Evolutionary conservation across 805 yeast genomes (phyloP), one percentile per base, ranked within the genome.

Genomic region (Saturnispora gosingensis): DNA sequence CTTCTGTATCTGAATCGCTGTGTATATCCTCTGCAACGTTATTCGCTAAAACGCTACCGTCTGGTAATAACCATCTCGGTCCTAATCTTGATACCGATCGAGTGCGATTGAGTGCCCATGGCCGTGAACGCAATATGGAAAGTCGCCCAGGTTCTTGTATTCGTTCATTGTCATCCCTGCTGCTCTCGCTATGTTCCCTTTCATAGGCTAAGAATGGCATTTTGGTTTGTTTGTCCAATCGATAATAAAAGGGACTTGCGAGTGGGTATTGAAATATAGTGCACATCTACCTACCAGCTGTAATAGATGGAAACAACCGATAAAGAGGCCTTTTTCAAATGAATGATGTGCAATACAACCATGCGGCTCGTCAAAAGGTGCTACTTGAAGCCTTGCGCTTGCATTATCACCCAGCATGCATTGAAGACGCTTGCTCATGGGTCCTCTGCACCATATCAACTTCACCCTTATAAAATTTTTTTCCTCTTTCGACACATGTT

Each of bases 21-120:
- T 32, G 30, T 4, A 20, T 24, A 15, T n/a, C 48, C 24, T 40
- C 50, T 15, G 28, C 38, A n/a, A 20, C 38, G 28, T 28, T 27
- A 35, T 27, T 16, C 13, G 32, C 44, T 24, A 25, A 40, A 40
- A 40, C 16, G 35, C 13, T 27, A 15, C 18, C 45, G 13, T 34
- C 42, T n/a, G 40, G 42, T 24, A 35, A 18, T n/a, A 39, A 16
- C 50, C 50, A 47, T 20, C 50, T 47, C 6, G 50, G 50, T 9
- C 36, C 40, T 18, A 40, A 30, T 18, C 44, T 13, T 6, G 45
- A 43, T 28, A 25, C 35, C 10, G 45, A 27, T n/a, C 45, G 25
- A 16, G 30, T 43, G 20, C 32, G 45, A 27, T 27, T 43, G 25
- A 28, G 34, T 5, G 45, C 22, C 35, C 45, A 25, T 4, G 24